phyloP scores from a whole-genome alignment of 1,284 basidiomycete genomes.

The Ganoderma sinense region DNA sequence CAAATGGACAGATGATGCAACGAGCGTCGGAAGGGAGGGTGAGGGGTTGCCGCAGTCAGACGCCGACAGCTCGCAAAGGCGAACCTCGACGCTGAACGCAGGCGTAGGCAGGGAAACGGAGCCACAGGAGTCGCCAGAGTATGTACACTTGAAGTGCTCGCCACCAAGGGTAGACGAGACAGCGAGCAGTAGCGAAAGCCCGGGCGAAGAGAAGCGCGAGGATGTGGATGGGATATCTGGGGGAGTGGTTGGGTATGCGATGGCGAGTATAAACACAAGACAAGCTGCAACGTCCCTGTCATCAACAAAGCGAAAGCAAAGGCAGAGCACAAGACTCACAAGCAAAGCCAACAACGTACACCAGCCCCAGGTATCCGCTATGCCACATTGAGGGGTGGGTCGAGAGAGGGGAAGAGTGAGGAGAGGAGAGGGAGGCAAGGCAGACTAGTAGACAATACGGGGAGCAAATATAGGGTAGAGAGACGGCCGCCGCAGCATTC shows the following conservation, averaged over 20 bases:
- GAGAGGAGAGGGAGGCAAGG: conserved; percentile 10
- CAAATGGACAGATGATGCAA: conserved; percentile 32
- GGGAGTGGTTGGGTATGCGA: conserved; percentile 28
- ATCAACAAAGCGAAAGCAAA: background rate
- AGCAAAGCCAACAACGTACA: conserved; percentile 37
- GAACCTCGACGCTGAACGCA: conserved; percentile 1
- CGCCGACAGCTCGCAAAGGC: background rate
- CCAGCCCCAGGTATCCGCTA: conserved; percentile 28
- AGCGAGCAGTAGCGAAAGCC: conserved; percentile 2
- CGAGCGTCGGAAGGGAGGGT: conserved; percentile 33
- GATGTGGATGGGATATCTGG: conserved; percentile 19
- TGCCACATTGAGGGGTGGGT: conserved; percentile 21
- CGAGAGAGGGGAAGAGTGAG: conserved; percentile 1
- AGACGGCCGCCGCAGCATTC: conserved; percentile 23
- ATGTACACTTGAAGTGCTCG: conserved; percentile 25
- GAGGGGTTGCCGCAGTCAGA: conserved; percentile 12
- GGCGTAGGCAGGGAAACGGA: conserved; percentile 12
- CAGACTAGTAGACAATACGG: conserved; percentile 27
- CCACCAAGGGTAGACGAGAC: background rate
- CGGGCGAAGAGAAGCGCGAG: background rate
- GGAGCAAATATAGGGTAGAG: conserved; percentile 33
- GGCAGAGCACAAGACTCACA: conserved; percentile 25
- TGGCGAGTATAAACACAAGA: conserved; percentile 33
- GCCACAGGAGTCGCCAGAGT: conserved; percentile 18
- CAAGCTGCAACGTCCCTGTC: conserved; percentile 10